A percentile compares a stretch with the other conserved stretches of the same genome.
Conservation (phyloP, 1,284 basidiomycete species). For the Moesziomyces globuligerus region DNA sequence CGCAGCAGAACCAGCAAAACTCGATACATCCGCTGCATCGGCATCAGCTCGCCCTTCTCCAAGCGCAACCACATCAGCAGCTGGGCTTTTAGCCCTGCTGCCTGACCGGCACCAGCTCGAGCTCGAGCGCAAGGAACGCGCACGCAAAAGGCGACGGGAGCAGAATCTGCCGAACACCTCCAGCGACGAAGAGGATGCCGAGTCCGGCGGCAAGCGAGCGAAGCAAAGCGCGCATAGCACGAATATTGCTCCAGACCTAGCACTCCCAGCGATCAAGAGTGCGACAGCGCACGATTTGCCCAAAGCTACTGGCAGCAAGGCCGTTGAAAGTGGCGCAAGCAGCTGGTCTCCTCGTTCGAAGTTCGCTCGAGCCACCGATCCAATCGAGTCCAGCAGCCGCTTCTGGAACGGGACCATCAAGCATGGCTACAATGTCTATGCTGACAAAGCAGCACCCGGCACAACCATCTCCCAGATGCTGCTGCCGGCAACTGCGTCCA, state of each 20-base stretch:
- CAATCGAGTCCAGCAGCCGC: conserved; percentile 31
- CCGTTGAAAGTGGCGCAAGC: too few relatives aligned
- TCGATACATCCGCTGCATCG: background rate
- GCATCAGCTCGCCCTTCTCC: background rate
- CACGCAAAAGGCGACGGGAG: conserved; percentile 38
- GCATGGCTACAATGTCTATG: conserved; percentile 53
- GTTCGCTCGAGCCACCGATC: conserved; percentile 18
- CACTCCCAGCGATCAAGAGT: too few relatives aligned
- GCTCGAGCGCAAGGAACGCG: conserved; percentile 49
- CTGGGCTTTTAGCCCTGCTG: conserved; percentile 17
- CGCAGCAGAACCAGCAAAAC: background rate
- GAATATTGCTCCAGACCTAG: background rate
- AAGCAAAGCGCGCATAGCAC: background rate
- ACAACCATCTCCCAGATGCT: conserved; percentile 39
- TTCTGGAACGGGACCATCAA: conserved; percentile 62
- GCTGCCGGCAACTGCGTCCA: conserved; percentile 44
- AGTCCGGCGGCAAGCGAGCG: conserved; percentile 8
- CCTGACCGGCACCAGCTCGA: conserved; percentile 58
- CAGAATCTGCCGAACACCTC: conserved; percentile 23
- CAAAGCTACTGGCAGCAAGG: too few relatives aligned
- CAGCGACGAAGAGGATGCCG: conserved; percentile 18
- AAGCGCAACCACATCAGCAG: background rate
- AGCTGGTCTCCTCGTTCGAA: background rate
- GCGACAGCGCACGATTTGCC: too few relatives aligned
- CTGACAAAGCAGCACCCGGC: conserved; percentile 17